A percentile compares a stretch with the other conserved stretches of the same genome.
phyloP scores from a whole-genome alignment of 148 eudicot genomes.

The Oxyria digyna region DNA sequence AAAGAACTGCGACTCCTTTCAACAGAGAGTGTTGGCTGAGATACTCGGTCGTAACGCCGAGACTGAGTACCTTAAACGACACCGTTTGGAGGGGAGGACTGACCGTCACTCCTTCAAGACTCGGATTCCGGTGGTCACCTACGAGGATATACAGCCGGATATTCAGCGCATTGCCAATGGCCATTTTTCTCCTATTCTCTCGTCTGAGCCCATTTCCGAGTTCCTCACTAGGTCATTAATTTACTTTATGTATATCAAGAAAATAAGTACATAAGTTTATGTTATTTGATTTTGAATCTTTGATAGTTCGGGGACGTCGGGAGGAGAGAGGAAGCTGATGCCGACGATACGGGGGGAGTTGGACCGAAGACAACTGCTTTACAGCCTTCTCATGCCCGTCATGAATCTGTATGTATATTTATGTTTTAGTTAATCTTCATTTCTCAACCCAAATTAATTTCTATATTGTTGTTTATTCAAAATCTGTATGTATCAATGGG shows the following conservation, averaged over 20 bases:
- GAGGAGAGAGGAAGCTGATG: slow-evolving; percentile 59
- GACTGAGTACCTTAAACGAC: slow-evolving; percentile 40
- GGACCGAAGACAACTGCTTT: slow-evolving; percentile 39
- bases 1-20: slow-evolving; percentile 27
- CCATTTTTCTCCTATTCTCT: slow-evolving; percentile 48
- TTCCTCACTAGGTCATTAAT: slow-evolving; percentile 47
- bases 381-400: slow-evolving; percentile 65
- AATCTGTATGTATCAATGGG: too few species aligned
- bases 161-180: slow-evolving; percentile 63
- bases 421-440: too few species aligned
- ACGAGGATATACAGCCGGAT: slow-evolving; percentile 45
- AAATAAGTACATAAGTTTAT: too few species aligned
- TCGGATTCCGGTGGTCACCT: slow-evolving; percentile 36
- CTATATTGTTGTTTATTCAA: too few species aligned
- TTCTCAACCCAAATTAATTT: too few species aligned
- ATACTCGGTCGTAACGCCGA: slow-evolving; percentile 39
- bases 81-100: slow-evolving; percentile 16
- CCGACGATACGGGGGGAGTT: slow-evolving; percentile 48
- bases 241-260: not conserved
- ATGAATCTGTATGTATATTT: slow-evolving; percentile 34
- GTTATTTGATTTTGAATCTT: not conserved
- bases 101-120: slow-evolving; percentile 33
- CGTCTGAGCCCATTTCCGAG: slow-evolving; percentile 45
- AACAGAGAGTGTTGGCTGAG: slow-evolving; percentile 41
- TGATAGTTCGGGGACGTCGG: slow-evolving; percentile 54